Conservation (phyloP, 306 rosid genomes). For the Gillenia trifoliata region DNA sequence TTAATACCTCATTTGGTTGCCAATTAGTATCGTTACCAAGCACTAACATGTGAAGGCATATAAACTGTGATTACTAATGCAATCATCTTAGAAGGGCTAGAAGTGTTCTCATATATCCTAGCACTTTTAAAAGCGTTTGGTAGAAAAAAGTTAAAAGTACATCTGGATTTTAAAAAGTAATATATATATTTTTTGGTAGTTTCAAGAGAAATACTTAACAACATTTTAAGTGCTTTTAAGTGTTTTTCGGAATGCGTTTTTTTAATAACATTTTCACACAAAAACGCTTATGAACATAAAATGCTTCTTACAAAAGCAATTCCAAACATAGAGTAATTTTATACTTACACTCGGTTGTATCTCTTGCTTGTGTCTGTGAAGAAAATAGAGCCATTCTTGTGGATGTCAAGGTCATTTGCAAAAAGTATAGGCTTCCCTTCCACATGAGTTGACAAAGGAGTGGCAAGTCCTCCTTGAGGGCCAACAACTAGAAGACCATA, state of each 20-base stretch:
- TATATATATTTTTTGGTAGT: too few species aligned
- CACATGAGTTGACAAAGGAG: constrained; percentile 60
- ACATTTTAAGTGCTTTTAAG: too few species aligned
- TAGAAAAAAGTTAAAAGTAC: too few species aligned
- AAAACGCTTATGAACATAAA: too few species aligned
- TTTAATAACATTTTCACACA: too few species aligned
- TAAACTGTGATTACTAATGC: neutral
- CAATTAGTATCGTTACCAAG: too few species aligned
- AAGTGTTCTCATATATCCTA: too few species aligned
- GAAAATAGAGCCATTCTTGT: constrained; percentile 79
- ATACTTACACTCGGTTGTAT: constrained; percentile 69
- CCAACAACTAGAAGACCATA: constrained; percentile 83
- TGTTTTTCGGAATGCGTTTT: too few species aligned
- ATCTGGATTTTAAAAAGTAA: neutral
- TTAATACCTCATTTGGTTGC: neutral
- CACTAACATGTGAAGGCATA: neutral
- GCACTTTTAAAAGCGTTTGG: too few species aligned
- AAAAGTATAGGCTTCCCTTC: constrained; percentile 74
- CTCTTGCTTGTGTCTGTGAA: constrained; percentile 92
- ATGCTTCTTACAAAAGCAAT: too few species aligned
- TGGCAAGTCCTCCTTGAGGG: constrained; percentile 74
- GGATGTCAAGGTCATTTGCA: constrained; percentile 88
- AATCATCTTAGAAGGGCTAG: too few species aligned
- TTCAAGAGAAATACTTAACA: neutral
- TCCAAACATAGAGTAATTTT: neutral